Base-by-base conservation (phyloP, 2,329 filamentous ascomycete genomes). In the Aspergillus hiratsukae region DNA sequence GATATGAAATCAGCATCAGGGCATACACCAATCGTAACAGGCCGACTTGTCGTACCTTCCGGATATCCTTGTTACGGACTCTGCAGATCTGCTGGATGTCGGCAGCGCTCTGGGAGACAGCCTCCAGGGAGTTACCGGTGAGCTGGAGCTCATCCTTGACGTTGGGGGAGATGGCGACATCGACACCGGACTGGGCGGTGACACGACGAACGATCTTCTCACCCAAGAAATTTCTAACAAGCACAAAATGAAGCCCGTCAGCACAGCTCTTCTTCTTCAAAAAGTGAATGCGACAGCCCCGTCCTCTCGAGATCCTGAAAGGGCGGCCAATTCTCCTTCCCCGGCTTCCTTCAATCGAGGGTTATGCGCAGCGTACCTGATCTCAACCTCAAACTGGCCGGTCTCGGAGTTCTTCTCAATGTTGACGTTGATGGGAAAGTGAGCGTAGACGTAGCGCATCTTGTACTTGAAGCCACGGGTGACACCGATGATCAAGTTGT, bases 381-480 rank as follows among this genome's bases (percentile, higher is more conserved):
- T 97, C 88, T 99, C 94, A 76, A 99, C 90, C 81, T 96, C 89
- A 77, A 75, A 89, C 71, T 87, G 81, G 69, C 87, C 92, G 64
- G 90, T 94, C 83, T 97, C 94, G 75, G 80, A 78, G 86, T 93
- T 93, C 89, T 97, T 92, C 74, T 96, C 91, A 70, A 99, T 81
- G 86, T 97, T 97, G 83, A 99, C 93, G 87, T 99, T 99, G 91
- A 99, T 99, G 81, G 94, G 94, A 78, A 99, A 99, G 88, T 99
- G 94, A 78, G 94, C 94, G 80, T 99, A 99, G 81, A 99, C 94
- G 84, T 99, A 99, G 76, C 95, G 91, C 93, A 99, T 97, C 90
- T 99, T 99, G 89, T 99, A 99, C 85, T 95, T 95, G 90, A 89
- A 99, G 71, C 94, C 94, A 85, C 93, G 96, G 79, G 94, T 99